Base-by-base conservation (phyloP, 2,329 filamentous ascomycete species). In the Ophiosphaerella korrae region DNA sequence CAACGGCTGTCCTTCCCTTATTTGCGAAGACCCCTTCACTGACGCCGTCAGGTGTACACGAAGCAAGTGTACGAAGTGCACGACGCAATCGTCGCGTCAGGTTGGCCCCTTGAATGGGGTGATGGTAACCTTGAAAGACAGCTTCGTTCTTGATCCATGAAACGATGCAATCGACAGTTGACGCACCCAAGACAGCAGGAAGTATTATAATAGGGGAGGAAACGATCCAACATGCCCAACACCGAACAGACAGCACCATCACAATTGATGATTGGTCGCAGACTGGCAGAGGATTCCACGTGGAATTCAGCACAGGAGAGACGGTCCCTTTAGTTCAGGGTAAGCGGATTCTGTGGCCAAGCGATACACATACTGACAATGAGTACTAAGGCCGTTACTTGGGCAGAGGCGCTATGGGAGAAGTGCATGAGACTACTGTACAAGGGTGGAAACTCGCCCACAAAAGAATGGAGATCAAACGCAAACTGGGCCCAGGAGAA, bases 341-440 rank as follows among this genome's bases (percentile, higher is more conserved):
- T 48, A 43, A 45, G 35, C 12, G n/a, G n/a, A 31, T 34, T 7
- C 2, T 21, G 14, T 26, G 3, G 14, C 13, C 13, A n/a, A 14
- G 5, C n/a, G 11, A 29, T 29, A 29, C 7, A 32, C 11, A 16
- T 13, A 26, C 36, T 48, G 16, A 52, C 23, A 8, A 26, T 5
- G 2, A 35, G 23, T 16, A 3, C n/a, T 9, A n/a, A 54, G 54
- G 42, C 7, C 33, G 33, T 14, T 53, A 43, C 14, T 51, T 66
- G 2, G 62, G 62, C 16, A 50, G 58, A 40, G 60, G 60, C 7
- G 48, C 57, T 5, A 52, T 51, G 33, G 63, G 62, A 24, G 56
- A 56, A 21, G 62, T 67, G 3, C 57, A 58, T 16, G 55, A 64
- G 44, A 63, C 54, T 8, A 39, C 31, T 1, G 42, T 58, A 5